Base-by-base conservation (phyloP, 2,329 filamentous ascomycete species). In the Sclerotinia sclerotiorum region DNA sequence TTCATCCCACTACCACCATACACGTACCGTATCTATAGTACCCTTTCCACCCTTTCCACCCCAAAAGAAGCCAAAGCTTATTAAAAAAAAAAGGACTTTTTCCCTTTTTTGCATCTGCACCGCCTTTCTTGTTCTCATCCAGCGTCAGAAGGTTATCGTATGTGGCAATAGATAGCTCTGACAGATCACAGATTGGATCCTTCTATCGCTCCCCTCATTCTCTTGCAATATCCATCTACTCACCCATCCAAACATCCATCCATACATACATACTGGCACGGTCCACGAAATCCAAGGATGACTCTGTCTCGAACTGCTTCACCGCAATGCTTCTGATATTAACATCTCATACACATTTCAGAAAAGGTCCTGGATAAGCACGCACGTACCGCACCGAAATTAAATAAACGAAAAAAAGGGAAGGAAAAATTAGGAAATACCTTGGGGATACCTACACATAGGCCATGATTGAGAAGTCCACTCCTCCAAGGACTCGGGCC, bases 281-380 rank as follows among this genome's bases (percentile, higher is more conserved):
- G 44, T 62, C 58, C 58, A 51, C 65, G 56, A 44, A 44, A 62
- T 54, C 35, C 56, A 29, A 67, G 56, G 19, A 67, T 67, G 56
- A 39, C 65, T 62, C 48, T 62, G 57, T 35, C 65, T 54, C 49
- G 39, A 46, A 48, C 44, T 32, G 21, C 46, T 67, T 61, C 46
- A 51, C 65, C 56, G 64, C 65, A 67, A 62, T 67, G 65, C 57
- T 61, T 27, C 27, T 67, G 65, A 62, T 67, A 67, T 52, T 67
- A 32, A 61, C 44, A 60, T 57, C n/a, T 49, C 44, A 46, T n/a
- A 49, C 46, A 62, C 58, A 62, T 49, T 62, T 62, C 58, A 44
- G 29, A 62, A 49, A 62, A 49, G 58, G 58, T 49, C 58, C 58
- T 49, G 44, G 58, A 62, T 62, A 62, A 49, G 44, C 29, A 49